Evolutionary conservation across 441 rosid genomes (phyloP).

Genomic region (Adansonia grandidieri): DNA sequence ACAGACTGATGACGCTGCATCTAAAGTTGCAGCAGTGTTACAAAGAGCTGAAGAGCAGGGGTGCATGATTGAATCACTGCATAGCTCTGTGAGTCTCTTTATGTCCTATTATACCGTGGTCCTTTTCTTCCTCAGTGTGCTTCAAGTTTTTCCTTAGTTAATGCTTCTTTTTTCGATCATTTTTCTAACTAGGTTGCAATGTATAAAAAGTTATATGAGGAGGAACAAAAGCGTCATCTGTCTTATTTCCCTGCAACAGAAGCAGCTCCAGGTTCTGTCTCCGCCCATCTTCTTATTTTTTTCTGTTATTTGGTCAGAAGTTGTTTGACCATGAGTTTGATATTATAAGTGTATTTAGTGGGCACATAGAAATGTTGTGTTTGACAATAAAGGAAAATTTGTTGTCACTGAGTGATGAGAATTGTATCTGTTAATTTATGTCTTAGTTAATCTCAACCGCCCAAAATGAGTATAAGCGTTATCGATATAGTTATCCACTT

Average conservation of each 20-base stretch:
- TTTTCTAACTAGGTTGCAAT: conserved; percentile 69
- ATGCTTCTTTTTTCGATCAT: conserved; percentile 14
- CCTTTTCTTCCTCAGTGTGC: conserved; percentile 18
- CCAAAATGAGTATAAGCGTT: neutral
- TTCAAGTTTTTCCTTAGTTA: neutral
- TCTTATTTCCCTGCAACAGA: conserved; percentile 51
- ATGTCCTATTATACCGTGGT: conserved; percentile 14
- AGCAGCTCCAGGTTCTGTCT: conserved; percentile 57
- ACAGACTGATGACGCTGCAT: conserved; percentile 80
- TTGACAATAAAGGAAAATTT: neutral
- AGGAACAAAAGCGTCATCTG: conserved; percentile 74
- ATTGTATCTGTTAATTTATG: neutral
- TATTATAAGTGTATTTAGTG: neutral
- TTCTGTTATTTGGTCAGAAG: neutral
- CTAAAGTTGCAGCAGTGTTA: conserved; percentile 81
- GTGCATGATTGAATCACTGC: conserved; percentile 91
- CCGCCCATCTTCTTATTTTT: conserved; percentile 11
- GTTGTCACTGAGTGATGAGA: neutral
- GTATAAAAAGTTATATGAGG: conserved; percentile 94
- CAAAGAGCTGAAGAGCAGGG: conserved; percentile 96
- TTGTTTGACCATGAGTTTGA: neutral
- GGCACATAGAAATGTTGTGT: neutral
- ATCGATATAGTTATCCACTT: neutral
- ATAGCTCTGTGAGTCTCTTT: conserved; percentile 71
- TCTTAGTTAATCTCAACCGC: neutral